These are phyloP conservation scores for Cadophora malorum DNA, from an alignment of 2,329 filamentous ascomycete species.

Conservation along the genomic window DNA sequence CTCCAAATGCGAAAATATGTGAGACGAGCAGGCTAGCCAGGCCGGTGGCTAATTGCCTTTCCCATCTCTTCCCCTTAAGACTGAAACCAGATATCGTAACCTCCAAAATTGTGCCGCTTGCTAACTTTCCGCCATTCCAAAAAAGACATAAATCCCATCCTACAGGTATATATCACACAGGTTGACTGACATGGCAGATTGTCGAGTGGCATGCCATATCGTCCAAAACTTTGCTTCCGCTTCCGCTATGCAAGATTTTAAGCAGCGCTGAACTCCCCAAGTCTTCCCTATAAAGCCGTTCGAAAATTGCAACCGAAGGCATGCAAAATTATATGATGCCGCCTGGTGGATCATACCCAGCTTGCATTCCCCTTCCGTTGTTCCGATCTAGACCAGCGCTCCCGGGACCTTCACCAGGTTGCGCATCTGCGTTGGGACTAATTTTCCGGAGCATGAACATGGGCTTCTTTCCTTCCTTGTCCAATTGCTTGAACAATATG, in stretches of 20 bases:
- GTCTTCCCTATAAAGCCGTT: background rate
- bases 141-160: slow-evolving; percentile 11
- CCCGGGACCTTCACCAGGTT: slow-evolving; percentile 51
- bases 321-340: slow-evolving; percentile 43
- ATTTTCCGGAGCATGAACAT: slow-evolving; percentile 91
- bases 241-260: slow-evolving; percentile 25
- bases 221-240: slow-evolving; percentile 16
- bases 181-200: background rate
- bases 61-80: background rate
- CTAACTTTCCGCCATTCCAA: slow-evolving; percentile 11
- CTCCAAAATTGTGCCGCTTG: slow-evolving; percentile 3
- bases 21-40: slow-evolving; percentile 1
- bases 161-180: slow-evolving; percentile 26
- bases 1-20: background rate
- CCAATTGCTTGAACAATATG: slow-evolving; percentile 95
- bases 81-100: background rate
- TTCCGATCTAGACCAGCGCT: slow-evolving; percentile 42
- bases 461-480: slow-evolving; percentile 95
- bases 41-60: slow-evolving; percentile 9
- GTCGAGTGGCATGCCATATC: slow-evolving; percentile 1
- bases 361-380: slow-evolving; percentile 31
- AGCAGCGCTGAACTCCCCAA: slow-evolving; percentile 22
- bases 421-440: slow-evolving; percentile 46
- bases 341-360: slow-evolving; percentile 43
- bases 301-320: background rate